Conservation (phyloP, 106 monocot species). For the Alisma plantagoaquatica region DNA sequence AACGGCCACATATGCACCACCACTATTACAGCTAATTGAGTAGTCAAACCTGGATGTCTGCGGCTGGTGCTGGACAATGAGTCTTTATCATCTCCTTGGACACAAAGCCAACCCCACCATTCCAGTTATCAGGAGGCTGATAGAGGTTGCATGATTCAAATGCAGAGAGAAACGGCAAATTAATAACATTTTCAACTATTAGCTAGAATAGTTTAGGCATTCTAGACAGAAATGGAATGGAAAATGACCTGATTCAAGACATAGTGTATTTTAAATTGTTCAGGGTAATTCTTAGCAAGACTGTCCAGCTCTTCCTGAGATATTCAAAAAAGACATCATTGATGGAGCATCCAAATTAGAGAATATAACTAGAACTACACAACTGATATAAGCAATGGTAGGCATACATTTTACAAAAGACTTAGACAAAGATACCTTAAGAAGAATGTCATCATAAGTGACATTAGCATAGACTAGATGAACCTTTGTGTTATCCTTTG, state of each 20-base stretch:
- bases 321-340: neutral
- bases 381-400: no score
- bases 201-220: no score
- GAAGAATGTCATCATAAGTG: slow-evolving; percentile 86
- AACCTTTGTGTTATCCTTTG: slow-evolving; percentile 68
- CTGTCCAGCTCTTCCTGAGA: slow-evolving; percentile 74
- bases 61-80: slow-evolving; percentile 69
- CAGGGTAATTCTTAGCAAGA: slow-evolving; percentile 53
- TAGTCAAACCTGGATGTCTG: slow-evolving; percentile 61
- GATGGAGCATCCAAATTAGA: no score
- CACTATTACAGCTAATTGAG: no score
- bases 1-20: no score
- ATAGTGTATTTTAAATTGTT: slow-evolving; percentile 68
- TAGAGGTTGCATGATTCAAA: no score
- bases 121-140: slow-evolving; percentile 88
- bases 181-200: no score
- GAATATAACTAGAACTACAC: no score
- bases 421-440: no score
- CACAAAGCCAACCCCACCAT: slow-evolving; percentile 89
- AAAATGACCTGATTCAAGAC: slow-evolving; percentile 85
- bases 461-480: slow-evolving; percentile 97
- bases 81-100: slow-evolving; percentile 88
- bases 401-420: no score
- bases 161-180: no score
- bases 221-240: no score